Evolutionary conservation across 116 monocot species (phyloP), one percentile per base, ranked within the genome.

Genomic region (Trichopus zeylanicus): DNA sequence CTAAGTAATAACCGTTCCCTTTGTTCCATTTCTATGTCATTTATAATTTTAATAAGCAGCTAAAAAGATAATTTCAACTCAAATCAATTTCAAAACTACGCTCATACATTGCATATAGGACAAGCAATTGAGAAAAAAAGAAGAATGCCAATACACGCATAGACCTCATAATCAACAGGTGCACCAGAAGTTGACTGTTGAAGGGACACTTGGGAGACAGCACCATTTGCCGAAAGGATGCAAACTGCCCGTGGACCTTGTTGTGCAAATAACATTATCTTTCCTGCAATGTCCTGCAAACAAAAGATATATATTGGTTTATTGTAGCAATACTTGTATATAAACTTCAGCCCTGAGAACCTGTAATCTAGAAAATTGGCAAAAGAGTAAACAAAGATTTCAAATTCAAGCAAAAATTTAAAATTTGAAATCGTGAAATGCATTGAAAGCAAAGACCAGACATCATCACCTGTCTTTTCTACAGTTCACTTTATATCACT

Each of bases 251-350:
- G 57, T 22, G 85, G 79, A 8, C 80, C 80, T 56, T 67, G 76
- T 47, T 85, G 80, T 3, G 85, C 76, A 65, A 85, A 85, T 39
- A 80, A 76, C 59, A 74, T 67, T 27, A 85, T 80, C 53, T 85
- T 85, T 46, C 69, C 26, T 0, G 80, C 73, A 49, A 85, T 85
- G 52, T 85, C 80, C 85, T 85, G 71, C 27, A 60, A 12, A 59
- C 37, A 25, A 23, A 60, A 70, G 18, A 59, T 15, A 46, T 37
- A 67, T 3, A 30, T 18, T 42, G 42, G 13, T 42, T 42, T 2
- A 18, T 42, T 21, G 8, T 55, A 26, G 6, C 31, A 39, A 21
- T 7, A 9, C 7, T 31, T 25, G 23, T 12, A 63, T 24, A 23
- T 54, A 11, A 4, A 34, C 80, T 25, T 76, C 79, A 4, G 79